Evolutionary conservation across 176 grass and related monocot species (phyloP), one percentile per base, ranked within the genome.

Genomic region (Lolium rigidum): DNA sequence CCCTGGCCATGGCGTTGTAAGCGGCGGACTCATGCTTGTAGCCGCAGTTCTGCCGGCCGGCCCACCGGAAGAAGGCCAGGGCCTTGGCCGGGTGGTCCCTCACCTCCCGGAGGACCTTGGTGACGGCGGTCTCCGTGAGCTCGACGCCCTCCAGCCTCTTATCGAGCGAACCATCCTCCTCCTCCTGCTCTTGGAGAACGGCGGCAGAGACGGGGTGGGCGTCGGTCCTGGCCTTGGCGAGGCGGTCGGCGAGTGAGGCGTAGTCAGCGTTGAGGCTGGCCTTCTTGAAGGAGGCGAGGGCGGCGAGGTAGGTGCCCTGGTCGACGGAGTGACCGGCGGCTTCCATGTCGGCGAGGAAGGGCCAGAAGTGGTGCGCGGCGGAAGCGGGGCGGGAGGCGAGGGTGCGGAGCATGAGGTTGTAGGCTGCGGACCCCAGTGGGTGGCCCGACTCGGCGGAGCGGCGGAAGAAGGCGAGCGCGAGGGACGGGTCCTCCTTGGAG

Each of bases 321-420:
- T 98, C 93, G 80, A 98, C 74, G 57, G 84, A 80, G 69, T 92
- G 84, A 69, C 94, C 94, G 3, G 86, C 80, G 18, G 76, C 72
- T 14, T 90, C 66, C 97, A 95, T 98, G 76, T 86, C 88, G 49
- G 80, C 66, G 82, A 98, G 84, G 86, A 98, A 90, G 59, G 87
- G 64, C 97, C 97, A 95, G 91, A 98, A 98, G 12, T 98, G 85
- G 82, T 66, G 25, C 15, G 82, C 86, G 60, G 78, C 85, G 76
- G 80, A 15, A 35, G 31, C 3, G 4, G 88, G 85, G 82, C 74
- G 31, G 86, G 83, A 89, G 51, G 83, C 86, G 80, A 98, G 85
- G 78, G 91, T 90, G 84, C 92, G 93, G 41, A 98, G 93, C 94
- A 95, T 98, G 88, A 98, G 82, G 80, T 94, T 95, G 86, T 98